Evolutionary conservation across 345 rosid species (phyloP).

Genomic region (Hypericum androsaemum): DNA sequence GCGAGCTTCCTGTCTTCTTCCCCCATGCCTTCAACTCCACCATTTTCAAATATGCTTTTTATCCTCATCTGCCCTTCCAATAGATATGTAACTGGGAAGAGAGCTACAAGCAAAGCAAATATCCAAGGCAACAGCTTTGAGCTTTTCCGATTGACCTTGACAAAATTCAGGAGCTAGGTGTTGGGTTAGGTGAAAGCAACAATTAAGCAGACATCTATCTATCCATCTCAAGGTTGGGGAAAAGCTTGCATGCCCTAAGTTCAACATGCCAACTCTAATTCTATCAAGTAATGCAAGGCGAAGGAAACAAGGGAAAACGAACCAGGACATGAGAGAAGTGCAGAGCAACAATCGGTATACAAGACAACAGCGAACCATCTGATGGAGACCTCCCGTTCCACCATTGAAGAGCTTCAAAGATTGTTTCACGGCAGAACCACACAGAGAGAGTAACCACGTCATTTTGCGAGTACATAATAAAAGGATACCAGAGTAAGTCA

Average conservation of each 20-base stretch:
- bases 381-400: conserved; percentile 95
- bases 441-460: conserved; percentile 70
- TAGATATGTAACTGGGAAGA: conserved; percentile 88
- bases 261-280: not conserved
- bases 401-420: conserved; percentile 94
- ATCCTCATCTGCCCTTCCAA: conserved; percentile 94
- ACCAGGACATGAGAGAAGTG: conserved; percentile 95
- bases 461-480: conserved; percentile 63
- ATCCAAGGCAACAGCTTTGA: conserved; percentile 93
- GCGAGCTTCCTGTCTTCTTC: conserved; percentile 83
- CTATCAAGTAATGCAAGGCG: not conserved
- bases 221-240: no score
- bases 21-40: conserved; percentile 35
- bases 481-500: conserved; percentile 3
- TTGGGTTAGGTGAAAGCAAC: no score
- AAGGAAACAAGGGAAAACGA: conserved; percentile 12
- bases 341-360: conserved; percentile 78
- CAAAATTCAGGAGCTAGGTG: no score
- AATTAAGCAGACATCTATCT: no score
- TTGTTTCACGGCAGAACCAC: conserved; percentile 94
- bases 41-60: conserved; percentile 48
- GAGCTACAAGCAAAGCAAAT: conserved; percentile 91
- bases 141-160: conserved; percentile 11
- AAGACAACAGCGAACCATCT: conserved; percentile 88
- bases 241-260: no score